These are phyloP conservation scores for Colletotrichum navitas DNA, from an alignment of 2,329 filamentous ascomycete genomes.

Conservation along the genomic window DNA sequence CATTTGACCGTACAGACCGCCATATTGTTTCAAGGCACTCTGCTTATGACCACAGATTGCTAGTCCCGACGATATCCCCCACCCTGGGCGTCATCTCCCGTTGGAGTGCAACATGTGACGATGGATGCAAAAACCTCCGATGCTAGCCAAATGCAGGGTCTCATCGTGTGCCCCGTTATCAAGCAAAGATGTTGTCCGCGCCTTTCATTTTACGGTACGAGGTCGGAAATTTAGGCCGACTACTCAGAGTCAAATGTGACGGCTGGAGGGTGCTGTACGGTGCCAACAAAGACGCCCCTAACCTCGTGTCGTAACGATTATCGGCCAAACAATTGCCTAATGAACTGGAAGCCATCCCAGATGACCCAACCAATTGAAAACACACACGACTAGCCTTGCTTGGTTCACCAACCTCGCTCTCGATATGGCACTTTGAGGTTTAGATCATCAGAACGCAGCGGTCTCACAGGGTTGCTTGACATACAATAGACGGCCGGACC, in stretches of 20 bases:
- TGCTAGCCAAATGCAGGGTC: slow-evolving; percentile 26
- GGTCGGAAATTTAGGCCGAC: not conserved
- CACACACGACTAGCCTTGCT: not conserved
- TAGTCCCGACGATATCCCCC: not conserved
- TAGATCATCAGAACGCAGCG: not conserved
- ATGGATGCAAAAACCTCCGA: slow-evolving; percentile 21
- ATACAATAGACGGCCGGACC: too few relatives aligned
- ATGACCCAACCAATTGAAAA: not conserved
- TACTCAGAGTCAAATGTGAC: not conserved
- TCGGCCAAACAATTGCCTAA: not conserved
- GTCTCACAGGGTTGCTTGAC: not conserved
- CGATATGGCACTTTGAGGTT: not conserved
- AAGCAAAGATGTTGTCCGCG: not conserved
- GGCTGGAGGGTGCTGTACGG: not conserved
- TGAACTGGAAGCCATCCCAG: not conserved
- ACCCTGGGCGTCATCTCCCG: not conserved
- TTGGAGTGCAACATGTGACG: slow-evolving; percentile 2
- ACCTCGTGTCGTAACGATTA: not conserved
- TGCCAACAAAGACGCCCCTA: not conserved
- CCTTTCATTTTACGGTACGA: not conserved
- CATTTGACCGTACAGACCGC: slow-evolving; percentile 6
- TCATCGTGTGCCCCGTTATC: not conserved
- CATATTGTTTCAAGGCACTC: not conserved
- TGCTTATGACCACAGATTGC: slow-evolving; percentile 9
- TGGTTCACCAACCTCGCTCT: not conserved